A percentile compares a stretch with the other conserved stretches of the same genome.
Conservation (phyloP, 352 stramenopile species). For the Stephanocyclus meneghinianus region DNA sequence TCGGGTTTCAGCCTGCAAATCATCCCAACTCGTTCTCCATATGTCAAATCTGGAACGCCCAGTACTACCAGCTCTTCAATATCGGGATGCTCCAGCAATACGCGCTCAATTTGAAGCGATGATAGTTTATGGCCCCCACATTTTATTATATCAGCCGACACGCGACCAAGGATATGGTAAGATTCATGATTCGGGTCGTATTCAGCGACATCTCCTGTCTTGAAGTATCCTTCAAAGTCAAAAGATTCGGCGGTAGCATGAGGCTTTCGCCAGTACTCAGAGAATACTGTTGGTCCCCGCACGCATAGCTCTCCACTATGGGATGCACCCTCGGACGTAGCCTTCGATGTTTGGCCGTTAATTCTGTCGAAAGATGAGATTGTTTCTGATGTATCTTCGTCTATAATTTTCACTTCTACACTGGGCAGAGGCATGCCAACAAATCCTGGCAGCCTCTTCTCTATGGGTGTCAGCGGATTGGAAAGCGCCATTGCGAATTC, state of each 20-base stretch:
- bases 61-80: constrained; percentile 88
- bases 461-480: constrained; percentile 82
- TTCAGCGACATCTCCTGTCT: constrained; percentile 88
- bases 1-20: constrained; percentile 67
- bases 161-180: constrained; percentile 88
- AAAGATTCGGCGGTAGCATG: constrained; percentile 87
- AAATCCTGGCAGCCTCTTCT: constrained; percentile 83
- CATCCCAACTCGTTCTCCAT: constrained; percentile 85
- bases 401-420: constrained; percentile 85
- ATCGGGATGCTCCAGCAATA: constrained; percentile 85
- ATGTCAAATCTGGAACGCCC: constrained; percentile 85
- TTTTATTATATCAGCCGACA: constrained; percentile 91
- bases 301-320: constrained; percentile 86
- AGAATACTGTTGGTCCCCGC: constrained; percentile 86
- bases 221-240: constrained; percentile 87
- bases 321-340: constrained; percentile 31
- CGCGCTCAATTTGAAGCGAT: constrained; percentile 88
- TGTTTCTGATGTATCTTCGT: constrained; percentile 74
- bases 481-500: constrained; percentile 90
- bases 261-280: constrained; percentile 86
- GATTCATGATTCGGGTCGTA: constrained; percentile 82
- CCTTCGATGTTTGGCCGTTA: neutral
- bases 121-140: constrained; percentile 89
- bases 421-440: constrained; percentile 87
- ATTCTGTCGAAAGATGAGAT: constrained; percentile 9